Evolutionary conservation across 768 basidiomycete species (phyloP).

Genomic region (Podaxis sp.): DNA sequence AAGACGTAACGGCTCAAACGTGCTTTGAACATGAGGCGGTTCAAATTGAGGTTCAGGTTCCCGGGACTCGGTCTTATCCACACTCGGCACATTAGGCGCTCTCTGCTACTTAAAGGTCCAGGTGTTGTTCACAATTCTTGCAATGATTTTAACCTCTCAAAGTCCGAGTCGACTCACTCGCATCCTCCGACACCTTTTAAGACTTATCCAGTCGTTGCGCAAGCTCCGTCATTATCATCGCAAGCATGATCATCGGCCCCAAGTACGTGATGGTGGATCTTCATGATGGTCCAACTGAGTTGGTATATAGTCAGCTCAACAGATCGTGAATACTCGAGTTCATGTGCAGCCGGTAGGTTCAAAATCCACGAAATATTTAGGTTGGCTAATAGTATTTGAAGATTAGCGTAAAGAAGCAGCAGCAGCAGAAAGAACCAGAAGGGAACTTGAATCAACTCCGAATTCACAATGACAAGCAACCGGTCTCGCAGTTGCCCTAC

Average conservation of each 20-base stretch:
- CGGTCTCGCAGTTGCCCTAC: conserved; percentile 4
- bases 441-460: neutral
- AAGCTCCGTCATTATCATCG: neutral
- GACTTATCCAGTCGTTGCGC: neutral
- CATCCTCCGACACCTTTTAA: neutral
- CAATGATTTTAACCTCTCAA: neutral
- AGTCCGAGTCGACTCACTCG: neutral
- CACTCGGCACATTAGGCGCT: neutral
- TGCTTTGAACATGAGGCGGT: neutral
- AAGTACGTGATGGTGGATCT: neutral
- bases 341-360: neutral
- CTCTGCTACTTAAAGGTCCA: neutral
- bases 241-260: neutral
- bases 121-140: neutral
- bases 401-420: neutral
- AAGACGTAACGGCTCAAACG: neutral
- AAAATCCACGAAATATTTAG: neutral
- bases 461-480: conserved; percentile 2
- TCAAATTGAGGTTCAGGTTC: no score
- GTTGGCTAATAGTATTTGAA: neutral
- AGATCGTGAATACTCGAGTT: neutral
- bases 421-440: neutral
- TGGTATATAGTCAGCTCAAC: neutral
- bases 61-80: no score
- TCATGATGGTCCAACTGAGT: neutral